A percentile compares a stretch with the other conserved stretches of the same genome.
These are phyloP conservation scores for Neodidymelliopsis sp. DNA, from an alignment of 2,329 filamentous ascomycete genomes.

Conservation along the genomic window DNA sequence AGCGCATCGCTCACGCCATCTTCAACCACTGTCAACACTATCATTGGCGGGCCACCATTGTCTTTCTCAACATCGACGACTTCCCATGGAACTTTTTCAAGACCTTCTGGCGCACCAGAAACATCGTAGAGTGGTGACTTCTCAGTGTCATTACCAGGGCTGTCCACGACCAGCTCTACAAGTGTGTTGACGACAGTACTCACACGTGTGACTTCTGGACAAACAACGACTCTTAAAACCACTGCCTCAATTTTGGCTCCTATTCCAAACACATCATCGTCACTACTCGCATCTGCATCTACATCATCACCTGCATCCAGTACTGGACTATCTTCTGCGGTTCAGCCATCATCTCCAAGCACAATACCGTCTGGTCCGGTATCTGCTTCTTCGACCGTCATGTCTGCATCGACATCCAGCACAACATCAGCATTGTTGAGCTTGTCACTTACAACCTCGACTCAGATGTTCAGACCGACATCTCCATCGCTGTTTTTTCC, in stretches of 20 bases:
- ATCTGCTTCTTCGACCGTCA: background rate
- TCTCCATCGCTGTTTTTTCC: too few relatives aligned
- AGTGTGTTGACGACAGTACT: background rate
- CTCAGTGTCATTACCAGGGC: slow-evolving; percentile 15
- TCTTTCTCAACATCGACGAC: background rate
- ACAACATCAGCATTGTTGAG: background rate
- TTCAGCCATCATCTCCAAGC: background rate
- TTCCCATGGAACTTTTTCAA: background rate
- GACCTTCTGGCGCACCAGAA: background rate
- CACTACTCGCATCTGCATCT: background rate
- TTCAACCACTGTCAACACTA: background rate
- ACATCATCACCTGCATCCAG: background rate
- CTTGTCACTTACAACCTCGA: background rate
- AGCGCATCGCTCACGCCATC: background rate
- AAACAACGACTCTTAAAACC: background rate
- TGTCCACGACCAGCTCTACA: background rate
- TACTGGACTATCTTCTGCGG: background rate
- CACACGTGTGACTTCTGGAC: background rate
- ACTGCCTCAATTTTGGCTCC: background rate
- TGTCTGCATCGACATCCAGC: background rate
- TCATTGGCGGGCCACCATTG: background rate
- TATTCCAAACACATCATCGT: background rate
- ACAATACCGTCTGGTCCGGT: background rate
- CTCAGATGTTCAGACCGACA: too few relatives aligned
- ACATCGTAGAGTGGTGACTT: slow-evolving; percentile 3